Percentiles rank a stretch among this genome's conserved stretches.
These are phyloP conservation scores for Aspergillus sojae DNA, from an alignment of 2,329 filamentous ascomycete species.

Conservation along the genomic window DNA sequence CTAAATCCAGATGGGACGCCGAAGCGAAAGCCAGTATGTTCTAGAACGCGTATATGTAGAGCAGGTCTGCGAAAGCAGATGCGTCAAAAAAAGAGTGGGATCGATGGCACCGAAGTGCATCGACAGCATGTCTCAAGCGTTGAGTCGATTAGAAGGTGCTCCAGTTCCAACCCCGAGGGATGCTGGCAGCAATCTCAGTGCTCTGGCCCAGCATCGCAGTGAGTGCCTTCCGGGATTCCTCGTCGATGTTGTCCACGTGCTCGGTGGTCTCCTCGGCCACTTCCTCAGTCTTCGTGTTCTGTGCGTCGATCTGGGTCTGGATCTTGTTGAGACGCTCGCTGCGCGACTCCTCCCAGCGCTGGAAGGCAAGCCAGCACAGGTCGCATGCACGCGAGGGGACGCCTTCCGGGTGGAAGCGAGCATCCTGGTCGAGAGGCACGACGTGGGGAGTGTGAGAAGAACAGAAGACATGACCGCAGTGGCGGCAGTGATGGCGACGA, in stretches of 20 bases:
- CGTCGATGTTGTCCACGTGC: slow-evolving; percentile 26
- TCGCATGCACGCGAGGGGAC: slow-evolving; percentile 61
- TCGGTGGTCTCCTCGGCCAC: slow-evolving; percentile 25
- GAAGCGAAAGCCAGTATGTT: slow-evolving; percentile 16
- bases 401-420: slow-evolving; percentile 64
- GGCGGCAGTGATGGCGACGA: slow-evolving; percentile 67
- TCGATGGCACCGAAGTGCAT: slow-evolving; percentile 1
- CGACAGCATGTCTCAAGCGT: not conserved
- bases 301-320: slow-evolving; percentile 37
- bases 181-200: slow-evolving; percentile 55
- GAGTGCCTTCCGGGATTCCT: slow-evolving; percentile 25
- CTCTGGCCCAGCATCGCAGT: slow-evolving; percentile 30
- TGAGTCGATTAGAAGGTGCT: slow-evolving; percentile 57
- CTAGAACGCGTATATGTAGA: slow-evolving; percentile 18
- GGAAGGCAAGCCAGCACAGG: slow-evolving; percentile 61
- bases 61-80: not conserved
- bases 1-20: slow-evolving; percentile 8
- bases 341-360: slow-evolving; percentile 56
- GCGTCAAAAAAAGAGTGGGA: not conserved
- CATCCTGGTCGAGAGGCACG: slow-evolving; percentile 65
- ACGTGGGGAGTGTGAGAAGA: slow-evolving; percentile 58
- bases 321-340: slow-evolving; percentile 56
- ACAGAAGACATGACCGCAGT: slow-evolving; percentile 68
- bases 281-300: slow-evolving; percentile 27
- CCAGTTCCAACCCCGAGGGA: slow-evolving; percentile 64